Evolutionary conservation across 192 early-diverging fungal species (phyloP).

Genomic region (Linnemannia exigua): DNA sequence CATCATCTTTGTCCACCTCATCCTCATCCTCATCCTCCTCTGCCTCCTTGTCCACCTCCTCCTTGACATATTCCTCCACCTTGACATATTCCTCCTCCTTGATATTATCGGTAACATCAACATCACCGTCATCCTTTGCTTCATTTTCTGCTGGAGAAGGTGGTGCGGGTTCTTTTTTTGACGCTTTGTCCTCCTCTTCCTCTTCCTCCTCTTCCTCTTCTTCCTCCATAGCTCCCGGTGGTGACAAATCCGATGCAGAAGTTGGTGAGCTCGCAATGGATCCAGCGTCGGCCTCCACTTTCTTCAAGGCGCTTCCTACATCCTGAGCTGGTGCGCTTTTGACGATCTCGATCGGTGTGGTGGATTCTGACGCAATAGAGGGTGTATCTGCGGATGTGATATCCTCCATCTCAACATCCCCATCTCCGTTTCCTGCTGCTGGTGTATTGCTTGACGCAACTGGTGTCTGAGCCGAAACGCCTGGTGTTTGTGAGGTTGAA

Average conservation of each 20-base stretch:
- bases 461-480: background rate
- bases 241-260: constrained; percentile 31
- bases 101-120: background rate
- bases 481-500: background rate
- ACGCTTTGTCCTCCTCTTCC: background rate
- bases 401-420: constrained; percentile 48
- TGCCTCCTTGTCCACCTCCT: constrained; percentile 4
- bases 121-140: background rate
- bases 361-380: background rate
- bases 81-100: constrained; percentile 13
- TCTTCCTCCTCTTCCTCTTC: constrained; percentile 20
- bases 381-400: background rate
- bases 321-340: background rate
- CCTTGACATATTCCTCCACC: constrained; percentile 4
- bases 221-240: constrained; percentile 29
- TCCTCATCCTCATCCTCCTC: background rate
- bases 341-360: too few species aligned
- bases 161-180: background rate
- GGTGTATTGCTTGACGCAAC: background rate
- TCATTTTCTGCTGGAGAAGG: background rate
- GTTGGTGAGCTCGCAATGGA: constrained; percentile 10
- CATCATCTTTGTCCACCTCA: background rate
- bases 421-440: background rate
- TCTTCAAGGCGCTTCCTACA: background rate
- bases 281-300: background rate